phyloP scores from a whole-genome alignment of 306 rosid genomes.

The Luffa aegyptiaca region DNA sequence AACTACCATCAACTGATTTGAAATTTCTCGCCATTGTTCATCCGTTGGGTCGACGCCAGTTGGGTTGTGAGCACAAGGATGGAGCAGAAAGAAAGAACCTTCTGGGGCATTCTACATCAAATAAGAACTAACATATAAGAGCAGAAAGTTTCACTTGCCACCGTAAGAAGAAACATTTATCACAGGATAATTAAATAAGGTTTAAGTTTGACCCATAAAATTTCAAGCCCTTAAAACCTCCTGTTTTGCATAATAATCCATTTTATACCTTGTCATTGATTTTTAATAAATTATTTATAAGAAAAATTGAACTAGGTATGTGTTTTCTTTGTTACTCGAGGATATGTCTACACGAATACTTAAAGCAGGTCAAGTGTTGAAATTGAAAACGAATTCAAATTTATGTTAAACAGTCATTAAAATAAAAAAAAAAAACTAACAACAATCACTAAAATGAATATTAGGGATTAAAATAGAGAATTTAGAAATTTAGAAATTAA shows the following conservation, averaged over 20 bases:
- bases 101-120: constrained; percentile 24
- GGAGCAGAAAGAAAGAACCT: constrained; percentile 23
- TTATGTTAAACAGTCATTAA: neutral
- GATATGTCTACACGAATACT: neutral
- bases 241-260: neutral
- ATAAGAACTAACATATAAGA: neutral
- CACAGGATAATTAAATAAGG: neutral
- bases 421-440: no score
- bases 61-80: constrained; percentile 39
- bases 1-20: constrained; percentile 20
- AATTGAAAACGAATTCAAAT: neutral
- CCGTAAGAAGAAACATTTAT: neutral
- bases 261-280: neutral
- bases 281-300: neutral
- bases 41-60: constrained; percentile 31
- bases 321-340: neutral
- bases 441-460: neutral
- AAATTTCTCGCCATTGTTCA: constrained; percentile 32
- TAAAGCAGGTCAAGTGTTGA: neutral
- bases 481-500: no score
- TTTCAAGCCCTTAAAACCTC: neutral
- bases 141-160: neutral
- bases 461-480: neutral
- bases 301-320: neutral
- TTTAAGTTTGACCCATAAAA: neutral